Evolutionary conservation across 2,329 filamentous ascomycete species (phyloP), one percentile per base, ranked within the genome.

Genomic region (Phoma herbarum): DNA sequence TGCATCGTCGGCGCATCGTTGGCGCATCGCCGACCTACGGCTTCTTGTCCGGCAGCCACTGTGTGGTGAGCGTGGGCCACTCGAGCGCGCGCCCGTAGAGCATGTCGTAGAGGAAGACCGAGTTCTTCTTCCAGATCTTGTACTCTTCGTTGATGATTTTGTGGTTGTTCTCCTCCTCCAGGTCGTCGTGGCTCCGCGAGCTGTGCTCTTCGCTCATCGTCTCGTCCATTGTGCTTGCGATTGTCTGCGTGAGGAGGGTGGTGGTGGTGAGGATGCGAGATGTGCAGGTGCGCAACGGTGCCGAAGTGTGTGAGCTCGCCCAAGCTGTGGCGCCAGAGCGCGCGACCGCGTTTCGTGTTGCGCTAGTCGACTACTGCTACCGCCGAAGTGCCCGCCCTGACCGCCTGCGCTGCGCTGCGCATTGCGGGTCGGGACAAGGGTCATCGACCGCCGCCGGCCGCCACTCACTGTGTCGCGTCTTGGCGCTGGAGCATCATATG

Each of bases 61-160:
- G 95, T 2, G 93, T 93, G 25, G 95, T 98, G 62, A 99, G 86
- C 3, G 95, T 97, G 14, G 95, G 95, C 95, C 95, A 99, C 75
- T 97, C 93, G 57, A 99, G 83, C 39, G 96, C 96, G 65, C 92
- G 96, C 71, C 88, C 93, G 64, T 98, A 85, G 66, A 99, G 95
- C 88, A 97, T 92, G 77, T 99, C 95, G 78, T 99, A 99, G 70
- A 99, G 90, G 75, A 98, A 98, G 3, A 95, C 93, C 65, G 91
- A 92, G 80, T 99, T 99, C 84, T 99, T 99, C 85, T 99, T 99
- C 95, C 95, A 99, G 66, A 94, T 97, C 79, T 99, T 99, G 86
- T 99, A 99, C 78, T 99, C 95, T 83, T 99, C 95, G 70, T 98
- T 98, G 80, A 98, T 93, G 61, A 96, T 84, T 80, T 96, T 93